Evolutionary conservation across 306 rosid genomes (phyloP).

Genomic region (Medicago ruthenica): DNA sequence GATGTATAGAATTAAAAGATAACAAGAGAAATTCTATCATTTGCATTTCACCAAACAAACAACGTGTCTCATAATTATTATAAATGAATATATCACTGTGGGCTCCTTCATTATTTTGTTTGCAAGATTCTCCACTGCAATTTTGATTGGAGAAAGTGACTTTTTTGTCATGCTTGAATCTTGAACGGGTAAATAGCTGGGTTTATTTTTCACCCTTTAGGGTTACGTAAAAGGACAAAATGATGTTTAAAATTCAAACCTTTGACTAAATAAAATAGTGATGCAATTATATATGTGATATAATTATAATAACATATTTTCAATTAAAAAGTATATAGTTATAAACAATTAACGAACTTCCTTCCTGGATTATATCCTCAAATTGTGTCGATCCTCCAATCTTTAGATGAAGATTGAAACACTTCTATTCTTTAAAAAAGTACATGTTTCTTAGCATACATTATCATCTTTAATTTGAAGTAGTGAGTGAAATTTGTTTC

Average conservation of each 20-base stretch:
- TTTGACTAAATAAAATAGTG: conserved; percentile 41
- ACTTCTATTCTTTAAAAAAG: too few species aligned
- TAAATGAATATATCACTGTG: conserved; percentile 53
- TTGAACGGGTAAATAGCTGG: conserved; percentile 46
- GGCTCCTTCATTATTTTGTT: conserved; percentile 71
- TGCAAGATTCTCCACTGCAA: conserved; percentile 80
- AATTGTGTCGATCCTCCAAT: too few species aligned
- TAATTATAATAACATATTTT: too few species aligned
- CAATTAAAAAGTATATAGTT: too few species aligned
- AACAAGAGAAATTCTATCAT: conserved; percentile 58
- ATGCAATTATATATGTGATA: not conserved
- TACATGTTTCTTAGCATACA: too few species aligned
- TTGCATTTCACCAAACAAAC: conserved; percentile 62
- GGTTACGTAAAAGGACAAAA: conserved; percentile 59
- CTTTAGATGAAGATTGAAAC: too few species aligned
- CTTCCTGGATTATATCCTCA: too few species aligned
- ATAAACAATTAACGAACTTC: too few species aligned
- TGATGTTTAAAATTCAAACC: conserved; percentile 40
- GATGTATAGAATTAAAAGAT: conserved; percentile 20
- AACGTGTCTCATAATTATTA: conserved; percentile 50
- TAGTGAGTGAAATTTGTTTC: too few species aligned
- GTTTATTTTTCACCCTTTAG: conserved; percentile 37
- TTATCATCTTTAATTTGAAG: too few species aligned
- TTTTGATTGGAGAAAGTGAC: conserved; percentile 68
- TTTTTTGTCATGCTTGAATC: conserved; percentile 63